Evolutionary conservation across 768 basidiomycete genomes (phyloP).

Genomic region (Calocybe indica): DNA sequence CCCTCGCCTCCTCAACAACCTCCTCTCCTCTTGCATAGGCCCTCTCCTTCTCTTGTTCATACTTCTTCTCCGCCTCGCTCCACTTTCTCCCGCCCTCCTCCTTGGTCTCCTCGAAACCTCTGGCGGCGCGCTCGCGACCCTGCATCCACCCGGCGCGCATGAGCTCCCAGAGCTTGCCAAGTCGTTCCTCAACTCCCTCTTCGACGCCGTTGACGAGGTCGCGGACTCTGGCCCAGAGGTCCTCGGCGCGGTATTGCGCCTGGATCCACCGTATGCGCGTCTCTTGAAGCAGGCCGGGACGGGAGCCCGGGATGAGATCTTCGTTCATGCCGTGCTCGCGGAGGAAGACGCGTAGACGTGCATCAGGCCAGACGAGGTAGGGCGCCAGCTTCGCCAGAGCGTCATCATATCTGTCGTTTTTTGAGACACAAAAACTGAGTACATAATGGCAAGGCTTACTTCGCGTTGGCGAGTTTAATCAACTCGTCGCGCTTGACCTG

Average conservation of each 20-base stretch:
- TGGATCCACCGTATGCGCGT: conserved; percentile 77
- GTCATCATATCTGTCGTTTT: conserved; percentile 46
- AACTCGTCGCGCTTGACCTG: conserved; percentile 73
- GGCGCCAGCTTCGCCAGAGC: conserved; percentile 35
- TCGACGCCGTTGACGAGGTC: conserved; percentile 64
- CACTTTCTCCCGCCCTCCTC: conserved; percentile 24
- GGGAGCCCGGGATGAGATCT: conserved; percentile 51
- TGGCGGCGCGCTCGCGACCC: conserved; percentile 14
- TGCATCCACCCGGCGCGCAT: conserved; percentile 35
- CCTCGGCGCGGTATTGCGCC: conserved; percentile 48
- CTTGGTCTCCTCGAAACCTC: conserved; percentile 12
- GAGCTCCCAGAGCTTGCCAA: conserved; percentile 41
- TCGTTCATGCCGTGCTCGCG: conserved; percentile 73
- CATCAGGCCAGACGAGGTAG: conserved; percentile 91
- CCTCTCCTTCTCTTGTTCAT: conserved; percentile 15
- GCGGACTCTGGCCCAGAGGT: conserved; percentile 52
- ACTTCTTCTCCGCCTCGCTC: conserved; percentile 15
- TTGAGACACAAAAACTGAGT: neutral
- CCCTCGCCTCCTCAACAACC: conserved; percentile 17
- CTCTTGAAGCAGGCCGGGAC: conserved; percentile 80
- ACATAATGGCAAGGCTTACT: conserved; percentile 34
- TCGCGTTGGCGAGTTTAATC: conserved; percentile 62
- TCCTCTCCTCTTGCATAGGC: conserved; percentile 14
- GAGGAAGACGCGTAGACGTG: conserved; percentile 85
- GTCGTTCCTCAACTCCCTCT: conserved; percentile 70